These are phyloP conservation scores for Cenchrus americanus DNA, from an alignment of 176 grass and related monocot species.

Conservation along the genomic window DNA sequence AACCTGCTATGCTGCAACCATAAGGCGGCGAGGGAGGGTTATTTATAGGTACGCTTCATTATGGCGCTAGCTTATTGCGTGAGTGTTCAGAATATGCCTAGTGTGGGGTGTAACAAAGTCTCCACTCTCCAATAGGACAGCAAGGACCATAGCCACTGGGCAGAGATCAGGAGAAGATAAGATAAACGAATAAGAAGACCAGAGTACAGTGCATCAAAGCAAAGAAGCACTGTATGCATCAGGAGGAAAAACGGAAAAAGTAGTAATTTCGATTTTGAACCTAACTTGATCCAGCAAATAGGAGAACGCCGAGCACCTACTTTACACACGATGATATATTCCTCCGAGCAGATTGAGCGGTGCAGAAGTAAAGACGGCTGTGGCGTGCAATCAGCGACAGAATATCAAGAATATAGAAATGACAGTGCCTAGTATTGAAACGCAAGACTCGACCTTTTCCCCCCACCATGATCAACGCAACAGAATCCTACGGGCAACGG, in stretches of 20 bases:
- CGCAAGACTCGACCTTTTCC: conserved; percentile 44
- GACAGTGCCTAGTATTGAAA: conserved; percentile 30
- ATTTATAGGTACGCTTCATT: conserved; percentile 48
- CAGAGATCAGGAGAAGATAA: conserved; percentile 24
- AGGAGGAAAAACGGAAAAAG: neutral
- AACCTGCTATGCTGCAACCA: conserved; percentile 34
- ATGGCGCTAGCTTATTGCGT: neutral
- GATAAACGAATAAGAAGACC: conserved; percentile 31
- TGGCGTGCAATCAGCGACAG: conserved; percentile 24
- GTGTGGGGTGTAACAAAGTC: conserved; percentile 26
- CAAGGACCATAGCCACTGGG: conserved; percentile 39
- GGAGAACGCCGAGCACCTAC: neutral
- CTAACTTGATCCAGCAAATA: conserved; percentile 32
- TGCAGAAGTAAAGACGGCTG: conserved; percentile 35
- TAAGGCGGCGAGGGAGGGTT: conserved; percentile 19
- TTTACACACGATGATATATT: conserved; percentile 45
- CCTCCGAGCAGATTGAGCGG: conserved; percentile 52
- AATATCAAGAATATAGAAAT: conserved; percentile 46
- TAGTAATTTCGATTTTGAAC: conserved; percentile 9
- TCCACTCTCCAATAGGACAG: conserved; percentile 18
- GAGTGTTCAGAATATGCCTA: conserved; percentile 42
- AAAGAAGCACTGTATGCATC: neutral
- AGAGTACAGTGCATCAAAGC: conserved; percentile 22
- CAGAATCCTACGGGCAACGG: conserved; percentile 4
- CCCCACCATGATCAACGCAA: neutral